Evolutionary conservation across 768 basidiomycete species (phyloP), one percentile per base, ranked within the genome.

Genomic region (Boletus reticuloceps): DNA sequence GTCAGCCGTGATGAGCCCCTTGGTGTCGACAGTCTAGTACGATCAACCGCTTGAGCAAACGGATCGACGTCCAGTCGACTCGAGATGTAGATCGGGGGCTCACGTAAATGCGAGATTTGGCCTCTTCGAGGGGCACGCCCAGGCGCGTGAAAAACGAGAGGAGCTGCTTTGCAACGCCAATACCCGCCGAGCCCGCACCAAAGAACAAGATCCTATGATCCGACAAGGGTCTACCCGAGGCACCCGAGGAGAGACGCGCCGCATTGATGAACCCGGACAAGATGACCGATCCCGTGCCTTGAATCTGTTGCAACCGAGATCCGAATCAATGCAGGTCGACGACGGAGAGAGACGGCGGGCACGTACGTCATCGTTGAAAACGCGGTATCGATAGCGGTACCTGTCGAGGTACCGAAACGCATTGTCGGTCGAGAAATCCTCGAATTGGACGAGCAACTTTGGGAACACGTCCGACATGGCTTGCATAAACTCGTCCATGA

Each of bases 401-500:
- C 79, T 74, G 38, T 83, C 82, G 34, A 91, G 79, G 69, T 88
- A 88, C 45, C 80, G 75, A 76, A 90, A 91, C 3, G 89, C 89
- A 49, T 87, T 86, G 64, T 90, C 84, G 2, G 87, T 89, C 48
- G 86, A 85, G 66, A 88, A 91, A 65, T 91, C 83, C 58, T 86
- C 85, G 57, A 86, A 89, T 55, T 89, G 88, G n/a, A 90, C 79
- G 59, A 89, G 73, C 47, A 86, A 72, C 6, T 81, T 72, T 8
- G 88, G 88, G 70, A 87, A 89, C 16, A 82, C 79, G 29, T 81
- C 78, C 41, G 72, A 69, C 77, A 87, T 83, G 10, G 85, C 83
- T 16, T 73, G 68, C 85, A 91, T 89, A 70, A 91, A 89, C 59
- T 85, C 83, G 51, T 85, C 81, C 82, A 91, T 85, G 72, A 90